Percentiles rank a stretch among this genome's conserved stretches.
phyloP scores from a whole-genome alignment of 345 rosid species.

The Populus simonii region DNA sequence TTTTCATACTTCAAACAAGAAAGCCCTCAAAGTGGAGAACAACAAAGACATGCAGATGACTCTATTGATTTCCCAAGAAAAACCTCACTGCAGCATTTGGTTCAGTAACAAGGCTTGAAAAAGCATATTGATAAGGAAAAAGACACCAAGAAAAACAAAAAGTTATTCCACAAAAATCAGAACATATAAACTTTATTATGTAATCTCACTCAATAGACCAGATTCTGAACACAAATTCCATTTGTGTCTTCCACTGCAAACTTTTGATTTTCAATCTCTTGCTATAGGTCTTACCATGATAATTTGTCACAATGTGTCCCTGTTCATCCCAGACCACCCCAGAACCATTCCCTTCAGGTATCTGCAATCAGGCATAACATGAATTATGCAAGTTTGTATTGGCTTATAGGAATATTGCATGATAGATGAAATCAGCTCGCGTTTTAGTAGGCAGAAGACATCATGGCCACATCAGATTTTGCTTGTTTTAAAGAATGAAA shows the following conservation, averaged over 20 bases:
- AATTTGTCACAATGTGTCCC: slow-evolving; percentile 92
- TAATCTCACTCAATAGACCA: not conserved
- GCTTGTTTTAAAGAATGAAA: not conserved
- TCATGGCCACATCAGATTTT: not conserved
- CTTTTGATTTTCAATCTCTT: not conserved
- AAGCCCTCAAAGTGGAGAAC: not conserved
- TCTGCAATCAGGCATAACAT: slow-evolving; percentile 36
- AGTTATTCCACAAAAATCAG: not conserved
- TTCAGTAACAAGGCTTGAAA: not conserved
- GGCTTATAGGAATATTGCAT: not conserved
- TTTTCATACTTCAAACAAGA: not conserved
- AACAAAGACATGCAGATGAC: not conserved
- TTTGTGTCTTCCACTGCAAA: not conserved
- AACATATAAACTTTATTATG: not conserved
- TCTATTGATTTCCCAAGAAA: not conserved
- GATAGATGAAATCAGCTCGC: not conserved
- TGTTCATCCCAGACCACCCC: slow-evolving; percentile 90
- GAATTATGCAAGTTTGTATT: not conserved
- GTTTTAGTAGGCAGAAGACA: not conserved
- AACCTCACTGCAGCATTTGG: not conserved
- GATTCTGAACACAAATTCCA: not conserved
- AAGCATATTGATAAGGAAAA: not conserved
- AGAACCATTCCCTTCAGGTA: slow-evolving; percentile 99
- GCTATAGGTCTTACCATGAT: slow-evolving; percentile 66
- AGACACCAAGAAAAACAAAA: not conserved